A percentile compares a stretch with the other conserved stretches of the same genome.
Evolutionary conservation across 768 basidiomycete genomes (phyloP).

Genomic region (Podaxis sp.): DNA sequence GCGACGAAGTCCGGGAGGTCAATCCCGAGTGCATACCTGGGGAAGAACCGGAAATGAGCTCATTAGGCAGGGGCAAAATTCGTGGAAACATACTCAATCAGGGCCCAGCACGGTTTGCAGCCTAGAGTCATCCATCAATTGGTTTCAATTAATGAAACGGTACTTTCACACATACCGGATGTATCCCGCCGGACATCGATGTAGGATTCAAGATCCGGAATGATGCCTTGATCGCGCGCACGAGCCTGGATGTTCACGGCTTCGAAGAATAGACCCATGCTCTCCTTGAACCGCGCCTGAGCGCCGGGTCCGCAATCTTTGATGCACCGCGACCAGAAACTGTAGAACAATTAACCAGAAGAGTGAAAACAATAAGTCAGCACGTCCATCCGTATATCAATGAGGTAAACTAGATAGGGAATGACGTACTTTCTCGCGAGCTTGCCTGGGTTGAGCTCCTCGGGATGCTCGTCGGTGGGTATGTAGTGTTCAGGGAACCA

Average conservation of each 20-base stretch:
- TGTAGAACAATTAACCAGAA: constrained; percentile 21
- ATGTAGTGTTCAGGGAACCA: constrained; percentile 50
- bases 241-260: constrained; percentile 60
- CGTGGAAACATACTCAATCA: constrained; percentile 50
- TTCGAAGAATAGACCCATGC: constrained; percentile 64
- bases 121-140: constrained; percentile 21
- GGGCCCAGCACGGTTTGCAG: constrained; percentile 72
- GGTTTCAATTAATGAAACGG: background rate
- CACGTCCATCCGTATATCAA: background rate
- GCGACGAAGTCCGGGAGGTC: constrained; percentile 69
- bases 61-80: background rate
- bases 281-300: constrained; percentile 68
- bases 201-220: constrained; percentile 73
- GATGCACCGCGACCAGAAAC: constrained; percentile 67
- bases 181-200: constrained; percentile 70
- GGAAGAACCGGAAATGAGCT: constrained; percentile 6
- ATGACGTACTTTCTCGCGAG: constrained; percentile 62
- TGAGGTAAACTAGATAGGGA: constrained; percentile 7
- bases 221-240: constrained; percentile 44
- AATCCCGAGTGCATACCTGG: constrained; percentile 59
- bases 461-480: constrained; percentile 41
- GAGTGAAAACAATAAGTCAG: background rate
- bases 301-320: constrained; percentile 50
- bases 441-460: constrained; percentile 52
- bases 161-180: constrained; percentile 39